Conservation (phyloP, 768 basidiomycete species). For the Boletus subcaerulescens region DNA sequence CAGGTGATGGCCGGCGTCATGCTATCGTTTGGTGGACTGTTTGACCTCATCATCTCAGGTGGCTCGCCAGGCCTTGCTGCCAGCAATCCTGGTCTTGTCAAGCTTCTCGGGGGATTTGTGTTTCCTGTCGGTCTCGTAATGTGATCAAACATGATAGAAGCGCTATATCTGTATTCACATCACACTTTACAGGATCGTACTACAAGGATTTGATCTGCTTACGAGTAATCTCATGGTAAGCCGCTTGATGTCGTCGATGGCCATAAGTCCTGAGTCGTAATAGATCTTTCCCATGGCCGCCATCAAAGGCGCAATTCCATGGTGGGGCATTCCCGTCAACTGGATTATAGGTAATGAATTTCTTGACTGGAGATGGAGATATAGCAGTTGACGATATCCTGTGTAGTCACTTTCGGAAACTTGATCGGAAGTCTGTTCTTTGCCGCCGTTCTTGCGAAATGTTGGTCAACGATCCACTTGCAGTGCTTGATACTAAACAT, state of each 20-base stretch:
- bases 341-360: constrained; percentile 59
- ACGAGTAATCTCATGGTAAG: constrained; percentile 77
- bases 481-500: neutral
- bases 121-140: constrained; percentile 79
- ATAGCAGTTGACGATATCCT: constrained; percentile 2
- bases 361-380: neutral
- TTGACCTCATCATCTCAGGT: constrained; percentile 58
- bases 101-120: constrained; percentile 61
- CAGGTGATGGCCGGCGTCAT: constrained; percentile 69
- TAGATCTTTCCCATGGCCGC: constrained; percentile 71
- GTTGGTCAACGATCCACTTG: constrained; percentile 37
- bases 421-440: constrained; percentile 69
- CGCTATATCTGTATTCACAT: neutral
- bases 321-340: constrained; percentile 68
- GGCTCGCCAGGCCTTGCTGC: constrained; percentile 50
- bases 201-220: constrained; percentile 67
- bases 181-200: constrained; percentile 52
- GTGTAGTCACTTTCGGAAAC: constrained; percentile 66
- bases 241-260: neutral
- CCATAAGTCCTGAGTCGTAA: neutral
- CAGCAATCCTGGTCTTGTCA: constrained; percentile 65
- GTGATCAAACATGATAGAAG: constrained; percentile 34
- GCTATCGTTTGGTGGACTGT: constrained; percentile 71
- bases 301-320: constrained; percentile 57
- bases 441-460: constrained; percentile 60